phyloP scores from a whole-genome alignment of 1,284 basidiomycete species.

The Ganoderma multipileum region DNA sequence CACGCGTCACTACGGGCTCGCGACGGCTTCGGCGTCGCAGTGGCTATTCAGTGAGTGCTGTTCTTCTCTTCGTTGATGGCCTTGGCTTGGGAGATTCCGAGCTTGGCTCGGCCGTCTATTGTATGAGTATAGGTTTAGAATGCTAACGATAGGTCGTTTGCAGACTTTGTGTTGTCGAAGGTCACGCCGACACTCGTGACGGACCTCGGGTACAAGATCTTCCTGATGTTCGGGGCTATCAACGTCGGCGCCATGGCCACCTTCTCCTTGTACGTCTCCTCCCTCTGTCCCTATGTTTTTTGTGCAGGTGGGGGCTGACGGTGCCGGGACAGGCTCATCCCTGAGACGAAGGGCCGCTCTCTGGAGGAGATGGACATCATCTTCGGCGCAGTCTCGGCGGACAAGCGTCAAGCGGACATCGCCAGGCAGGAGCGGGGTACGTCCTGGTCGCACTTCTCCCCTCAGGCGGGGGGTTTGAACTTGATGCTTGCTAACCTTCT shows the following conservation, averaged over 20 bases:
- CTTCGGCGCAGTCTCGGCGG: conserved; percentile 70
- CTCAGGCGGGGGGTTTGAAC: conserved; percentile 53
- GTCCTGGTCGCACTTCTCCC: conserved; percentile 73
- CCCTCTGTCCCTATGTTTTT: background rate
- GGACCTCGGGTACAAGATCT: conserved; percentile 68
- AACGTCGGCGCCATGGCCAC: conserved; percentile 51
- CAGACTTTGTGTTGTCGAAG: conserved; percentile 79
- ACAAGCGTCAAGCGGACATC: conserved; percentile 64
- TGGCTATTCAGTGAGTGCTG: conserved; percentile 77
- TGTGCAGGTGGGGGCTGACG: background rate
- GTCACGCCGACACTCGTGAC: conserved; percentile 72
- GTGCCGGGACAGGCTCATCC: conserved; percentile 56
- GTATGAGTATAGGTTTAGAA: background rate
- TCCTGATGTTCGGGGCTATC: conserved; percentile 73
- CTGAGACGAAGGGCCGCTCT: conserved; percentile 79
- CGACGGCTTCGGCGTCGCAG: conserved; percentile 73
- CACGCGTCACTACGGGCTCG: conserved; percentile 80
- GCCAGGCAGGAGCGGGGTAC: conserved; percentile 51
- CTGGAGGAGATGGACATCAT: conserved; percentile 85
- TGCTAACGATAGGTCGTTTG: background rate
- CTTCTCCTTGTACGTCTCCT: conserved; percentile 42
- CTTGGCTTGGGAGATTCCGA: conserved; percentile 24
- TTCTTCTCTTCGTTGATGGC: conserved; percentile 53
- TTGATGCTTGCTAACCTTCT: background rate
- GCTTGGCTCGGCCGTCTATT: background rate